phyloP scores from a whole-genome alignment of 805 yeast genomes.

The Ogataea siamensis region DNA sequence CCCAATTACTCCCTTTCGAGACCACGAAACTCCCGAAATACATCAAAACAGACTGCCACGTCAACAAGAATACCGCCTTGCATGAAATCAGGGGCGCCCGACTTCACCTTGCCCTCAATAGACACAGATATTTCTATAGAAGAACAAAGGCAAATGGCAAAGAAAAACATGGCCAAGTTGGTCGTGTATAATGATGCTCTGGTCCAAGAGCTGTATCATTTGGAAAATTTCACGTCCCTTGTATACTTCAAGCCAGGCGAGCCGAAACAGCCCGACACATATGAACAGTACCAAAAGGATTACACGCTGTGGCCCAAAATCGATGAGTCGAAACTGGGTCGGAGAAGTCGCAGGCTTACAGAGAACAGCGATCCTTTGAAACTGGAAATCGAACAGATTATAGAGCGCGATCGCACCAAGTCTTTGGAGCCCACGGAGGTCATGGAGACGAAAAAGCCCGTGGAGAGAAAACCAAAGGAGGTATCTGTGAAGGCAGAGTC shows the following conservation, averaged over 20 bases:
- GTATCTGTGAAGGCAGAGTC: constrained; percentile 2
- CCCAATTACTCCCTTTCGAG: constrained; percentile 6
- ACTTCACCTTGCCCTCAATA: not conserved
- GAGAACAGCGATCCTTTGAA: constrained; percentile 26
- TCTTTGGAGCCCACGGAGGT: not conserved
- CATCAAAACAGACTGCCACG: not conserved
- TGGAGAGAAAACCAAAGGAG: constrained; percentile 2
- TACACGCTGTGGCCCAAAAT: constrained; percentile 41
- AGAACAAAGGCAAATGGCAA: constrained; percentile 11
- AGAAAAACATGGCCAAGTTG: constrained; percentile 40
- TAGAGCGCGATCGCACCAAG: constrained; percentile 4
- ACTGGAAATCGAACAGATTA: constrained; percentile 21
- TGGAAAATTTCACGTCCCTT: constrained; percentile 58
- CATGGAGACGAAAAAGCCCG: constrained; percentile 1
- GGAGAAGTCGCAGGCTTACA: constrained; percentile 27
- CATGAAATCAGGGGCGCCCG: constrained; percentile 1
- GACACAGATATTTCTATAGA: constrained; percentile 1
- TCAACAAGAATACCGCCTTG: constrained; percentile 7
- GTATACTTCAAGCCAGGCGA: constrained; percentile 58
- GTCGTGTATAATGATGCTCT: constrained; percentile 46
- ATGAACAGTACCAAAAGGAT: constrained; percentile 32
- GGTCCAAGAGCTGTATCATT: constrained; percentile 61
- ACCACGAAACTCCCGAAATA: constrained; percentile 3
- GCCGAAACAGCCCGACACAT: constrained; percentile 36
- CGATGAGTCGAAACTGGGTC: constrained; percentile 23